These are phyloP conservation scores for Nepenthes gracilis DNA, from an alignment of 148 eudicot genomes.

Conservation along the genomic window DNA sequence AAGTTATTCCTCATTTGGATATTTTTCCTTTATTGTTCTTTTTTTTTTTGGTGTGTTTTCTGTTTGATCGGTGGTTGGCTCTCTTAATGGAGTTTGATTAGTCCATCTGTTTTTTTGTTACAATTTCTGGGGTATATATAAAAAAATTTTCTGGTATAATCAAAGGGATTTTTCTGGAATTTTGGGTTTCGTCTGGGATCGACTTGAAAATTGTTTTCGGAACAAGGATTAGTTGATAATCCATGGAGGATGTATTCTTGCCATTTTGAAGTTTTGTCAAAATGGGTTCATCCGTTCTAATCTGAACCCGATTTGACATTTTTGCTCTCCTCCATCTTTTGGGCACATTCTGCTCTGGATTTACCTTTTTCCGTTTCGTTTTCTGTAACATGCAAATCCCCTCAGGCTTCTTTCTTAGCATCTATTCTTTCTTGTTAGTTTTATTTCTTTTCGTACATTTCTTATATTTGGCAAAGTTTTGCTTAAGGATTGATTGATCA, in stretches of 20 bases:
- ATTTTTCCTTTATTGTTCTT: neutral
- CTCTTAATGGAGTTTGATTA: neutral
- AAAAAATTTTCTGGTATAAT: neutral
- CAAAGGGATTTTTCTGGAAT: slow-evolving; percentile 1
- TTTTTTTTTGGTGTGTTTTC: neutral
- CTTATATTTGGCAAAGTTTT: too few relatives aligned
- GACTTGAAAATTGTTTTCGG: neutral
- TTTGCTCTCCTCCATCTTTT: neutral
- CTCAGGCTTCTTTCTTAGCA: too few relatives aligned
- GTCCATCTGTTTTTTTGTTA: neutral
- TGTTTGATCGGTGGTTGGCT: slow-evolving; percentile 4
- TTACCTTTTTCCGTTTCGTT: neutral
- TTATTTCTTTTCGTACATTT: too few relatives aligned
- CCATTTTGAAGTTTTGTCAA: neutral
- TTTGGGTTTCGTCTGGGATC: neutral
- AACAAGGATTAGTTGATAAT: neutral
- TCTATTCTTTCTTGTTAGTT: too few relatives aligned
- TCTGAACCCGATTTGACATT: slow-evolving; percentile 1
- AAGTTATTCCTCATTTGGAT: slow-evolving; percentile 5
- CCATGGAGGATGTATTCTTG: neutral
- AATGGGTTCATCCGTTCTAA: neutral
- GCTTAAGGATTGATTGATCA: too few relatives aligned
- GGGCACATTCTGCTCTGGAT: slow-evolving; percentile 1
- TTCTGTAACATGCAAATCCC: neutral
- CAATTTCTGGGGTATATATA: neutral